These are phyloP conservation scores for Russula virescens DNA, from an alignment of 768 basidiomycete genomes.

Conservation along the genomic window DNA sequence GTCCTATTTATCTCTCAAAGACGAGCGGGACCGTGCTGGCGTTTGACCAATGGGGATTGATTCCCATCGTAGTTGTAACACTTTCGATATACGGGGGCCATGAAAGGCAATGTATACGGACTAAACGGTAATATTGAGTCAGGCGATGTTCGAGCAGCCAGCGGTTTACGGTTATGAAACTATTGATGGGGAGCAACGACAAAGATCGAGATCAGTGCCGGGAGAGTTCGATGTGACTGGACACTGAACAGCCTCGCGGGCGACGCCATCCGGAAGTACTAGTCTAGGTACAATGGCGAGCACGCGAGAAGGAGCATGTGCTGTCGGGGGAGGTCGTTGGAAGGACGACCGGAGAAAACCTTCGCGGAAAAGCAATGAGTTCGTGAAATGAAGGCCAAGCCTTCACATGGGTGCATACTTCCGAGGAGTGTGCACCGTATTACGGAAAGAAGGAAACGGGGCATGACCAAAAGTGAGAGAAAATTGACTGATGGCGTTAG, in stretches of 20 bases:
- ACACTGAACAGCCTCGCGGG: slow-evolving; percentile 15
- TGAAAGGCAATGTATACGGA: neutral
- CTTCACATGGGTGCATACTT: too few species aligned
- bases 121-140: neutral
- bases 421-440: too few species aligned
- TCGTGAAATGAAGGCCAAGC: too few species aligned
- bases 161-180: slow-evolving; percentile 1
- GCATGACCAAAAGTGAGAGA: neutral
- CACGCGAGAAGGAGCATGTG: neutral
- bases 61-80: neutral
- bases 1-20: slow-evolving; percentile 1
- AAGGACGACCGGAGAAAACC: neutral
- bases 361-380: too few species aligned
- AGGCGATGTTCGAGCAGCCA: neutral
- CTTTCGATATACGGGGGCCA: neutral
- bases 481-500: neutral
- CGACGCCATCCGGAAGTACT: slow-evolving; percentile 8
- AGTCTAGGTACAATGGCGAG: slow-evolving; percentile 6
- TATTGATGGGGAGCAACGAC: slow-evolving; percentile 14
- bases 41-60: neutral
- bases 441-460: too few species aligned
- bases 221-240: slow-evolving; percentile 7
- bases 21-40: neutral
- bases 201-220: slow-evolving; percentile 27
- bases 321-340: neutral